Evolutionary conservation across 2,329 filamentous ascomycete species (phyloP), one percentile per base, ranked within the genome.

Genomic region (Geosmithia putterillii): DNA sequence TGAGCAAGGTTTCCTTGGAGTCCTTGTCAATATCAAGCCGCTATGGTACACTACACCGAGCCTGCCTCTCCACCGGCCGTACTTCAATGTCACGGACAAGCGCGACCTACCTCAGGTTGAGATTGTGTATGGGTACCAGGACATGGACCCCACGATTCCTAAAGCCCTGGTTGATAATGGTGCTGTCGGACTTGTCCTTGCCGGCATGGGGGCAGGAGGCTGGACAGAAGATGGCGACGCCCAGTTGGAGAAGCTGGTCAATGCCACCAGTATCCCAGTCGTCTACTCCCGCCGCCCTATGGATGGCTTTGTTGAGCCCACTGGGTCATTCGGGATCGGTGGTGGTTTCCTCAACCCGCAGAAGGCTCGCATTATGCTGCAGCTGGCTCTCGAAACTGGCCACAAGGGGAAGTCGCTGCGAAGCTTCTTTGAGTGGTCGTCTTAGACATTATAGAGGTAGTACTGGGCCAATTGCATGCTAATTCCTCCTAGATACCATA

Each of bases 1-100:
- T 14, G 77, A 81, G 57, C 64, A 66, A 49, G 74, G 76, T 2
- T 69, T 69, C 46, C 62, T 81, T 0, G 78, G 78, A 34, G 63
- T 66, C 45, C 72, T 81, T 54, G 65, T 77, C 52, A 70, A 76
- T 50, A 65, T 76, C 45, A 63, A 69, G 35, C 36, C 36, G 4
- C 36, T 19, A 9, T 38, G 17, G 17, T 38, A 38, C 15, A 63
- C 66, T 45, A 72, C 81, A 53, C 65, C 77, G 51, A 70, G 75
- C 50, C 42, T 42, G n/a, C 44, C 52, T 2, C 46, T 60, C 7
- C 58, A 57, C 0, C 50, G 48, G 3, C 52, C 58, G 40, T 56
- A 64, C 47, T 73, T 66, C 50, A 59, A 61, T 51, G 57, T 69
- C 41, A 50, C 51, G 21, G 49, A 25, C 3, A 46, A 47, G 35